Percentiles rank a stretch among this genome's conserved stretches.
Evolutionary conservation across 164 flowering plant species (phyloP).

Genomic region (Tetracentron sinense): DNA sequence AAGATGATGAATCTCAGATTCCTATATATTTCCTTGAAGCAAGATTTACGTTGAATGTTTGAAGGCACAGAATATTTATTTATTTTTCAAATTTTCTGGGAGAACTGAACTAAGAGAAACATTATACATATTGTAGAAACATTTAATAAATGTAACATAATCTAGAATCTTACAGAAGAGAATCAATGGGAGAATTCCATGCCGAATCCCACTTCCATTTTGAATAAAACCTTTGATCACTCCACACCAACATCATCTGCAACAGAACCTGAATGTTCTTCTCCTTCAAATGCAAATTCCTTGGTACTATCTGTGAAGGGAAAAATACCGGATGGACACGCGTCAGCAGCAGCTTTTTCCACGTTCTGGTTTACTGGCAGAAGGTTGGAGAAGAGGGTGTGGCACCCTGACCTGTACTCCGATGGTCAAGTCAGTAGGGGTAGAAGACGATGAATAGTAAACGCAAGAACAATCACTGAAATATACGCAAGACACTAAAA

Average conservation of each 20-base stretch:
- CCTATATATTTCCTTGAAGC: too few relatives aligned
- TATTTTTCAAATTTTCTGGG: background rate
- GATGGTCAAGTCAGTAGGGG: too few relatives aligned
- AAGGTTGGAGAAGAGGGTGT: too few relatives aligned
- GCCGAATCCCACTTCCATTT: constrained; percentile 48
- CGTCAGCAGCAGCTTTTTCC: too few relatives aligned
- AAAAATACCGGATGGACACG: too few relatives aligned
- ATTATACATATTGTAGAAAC: background rate
- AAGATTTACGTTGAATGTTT: too few relatives aligned
- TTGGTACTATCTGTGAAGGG: constrained; percentile 53
- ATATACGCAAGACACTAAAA: too few relatives aligned
- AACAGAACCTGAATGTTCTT: constrained; percentile 40
- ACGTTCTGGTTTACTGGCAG: too few relatives aligned
- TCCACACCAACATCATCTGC: constrained; percentile 62
- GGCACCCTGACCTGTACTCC: too few relatives aligned
- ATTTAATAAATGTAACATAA: background rate
- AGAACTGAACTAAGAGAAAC: background rate
- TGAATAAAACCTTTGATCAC: constrained; percentile 46
- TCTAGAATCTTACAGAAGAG: background rate
- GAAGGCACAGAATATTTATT: background rate
- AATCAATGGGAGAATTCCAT: background rate
- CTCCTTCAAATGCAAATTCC: constrained; percentile 66
- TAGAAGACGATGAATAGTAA: too few relatives aligned
- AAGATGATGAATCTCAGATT: too few relatives aligned
- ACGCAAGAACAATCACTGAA: too few relatives aligned